phyloP scores from a whole-genome alignment of 2,329 filamentous ascomycete species.

The Hypoxylon sp. region DNA sequence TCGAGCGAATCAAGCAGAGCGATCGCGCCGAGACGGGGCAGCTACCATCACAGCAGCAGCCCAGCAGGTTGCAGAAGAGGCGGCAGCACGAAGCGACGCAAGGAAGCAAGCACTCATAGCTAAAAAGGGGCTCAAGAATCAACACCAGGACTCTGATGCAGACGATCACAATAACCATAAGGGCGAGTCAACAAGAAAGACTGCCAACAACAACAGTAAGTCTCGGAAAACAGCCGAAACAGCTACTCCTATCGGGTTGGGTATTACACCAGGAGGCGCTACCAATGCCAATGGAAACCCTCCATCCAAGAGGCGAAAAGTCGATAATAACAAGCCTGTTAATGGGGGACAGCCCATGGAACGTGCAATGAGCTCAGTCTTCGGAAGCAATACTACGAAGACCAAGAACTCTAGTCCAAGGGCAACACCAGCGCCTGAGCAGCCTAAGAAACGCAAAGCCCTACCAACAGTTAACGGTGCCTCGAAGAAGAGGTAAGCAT shows the following conservation, averaged over 20 bases:
- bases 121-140: constrained; percentile 74
- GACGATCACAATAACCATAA: constrained; percentile 70
- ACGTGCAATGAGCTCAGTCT: constrained; percentile 70
- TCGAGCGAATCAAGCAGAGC: constrained; percentile 72
- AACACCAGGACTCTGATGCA: constrained; percentile 79
- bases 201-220: constrained; percentile 59
- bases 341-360: constrained; percentile 66
- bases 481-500: constrained; percentile 78
- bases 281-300: constrained; percentile 61
- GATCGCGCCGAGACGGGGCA: constrained; percentile 80
- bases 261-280: constrained; percentile 66
- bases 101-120: constrained; percentile 83
- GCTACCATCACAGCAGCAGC: constrained; percentile 80
- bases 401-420: constrained; percentile 69
- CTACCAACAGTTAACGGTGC: constrained; percentile 71
- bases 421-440: constrained; percentile 72
- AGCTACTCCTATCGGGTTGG: constrained; percentile 65
- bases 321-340: constrained; percentile 75
- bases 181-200: constrained; percentile 68
- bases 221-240: constrained; percentile 68
- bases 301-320: constrained; percentile 79
- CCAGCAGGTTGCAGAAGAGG: constrained; percentile 81
- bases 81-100: constrained; percentile 82
- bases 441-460: constrained; percentile 76
- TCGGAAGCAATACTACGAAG: constrained; percentile 61